Evolutionary conservation across 257 asterid genomes (phyloP).

Genomic region (Echites panduratus): DNA sequence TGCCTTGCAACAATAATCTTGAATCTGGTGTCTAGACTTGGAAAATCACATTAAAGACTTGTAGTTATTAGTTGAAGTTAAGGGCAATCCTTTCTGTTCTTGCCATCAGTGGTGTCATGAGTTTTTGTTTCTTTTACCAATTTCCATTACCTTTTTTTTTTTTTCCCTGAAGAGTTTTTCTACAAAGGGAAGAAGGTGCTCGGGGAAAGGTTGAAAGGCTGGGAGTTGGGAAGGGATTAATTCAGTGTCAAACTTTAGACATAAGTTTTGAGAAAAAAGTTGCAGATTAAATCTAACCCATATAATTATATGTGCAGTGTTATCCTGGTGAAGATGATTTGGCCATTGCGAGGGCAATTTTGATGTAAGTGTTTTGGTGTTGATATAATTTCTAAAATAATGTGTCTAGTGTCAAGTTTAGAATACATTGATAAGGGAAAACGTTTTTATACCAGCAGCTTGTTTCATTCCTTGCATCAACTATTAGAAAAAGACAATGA

Average conservation of each 20-base stretch:
- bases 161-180: not conserved
- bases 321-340: slow-evolving; percentile 98
- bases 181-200: too few relatives aligned
- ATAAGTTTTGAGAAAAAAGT: too few relatives aligned
- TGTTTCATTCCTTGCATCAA: not conserved
- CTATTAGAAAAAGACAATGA: not conserved
- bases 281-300: slow-evolving; percentile 15
- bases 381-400: not conserved
- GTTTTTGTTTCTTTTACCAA: not conserved
- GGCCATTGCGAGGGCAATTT: slow-evolving; percentile 82
- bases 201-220: not conserved
- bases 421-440: not conserved
- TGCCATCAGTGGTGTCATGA: not conserved
- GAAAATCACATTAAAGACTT: not conserved
- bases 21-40: not conserved
- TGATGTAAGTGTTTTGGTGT: slow-evolving; percentile 58
- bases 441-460: not conserved
- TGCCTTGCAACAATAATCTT: not conserved
- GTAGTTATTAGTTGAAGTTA: not conserved
- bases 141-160: not conserved
- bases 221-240: not conserved
- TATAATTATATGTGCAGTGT: slow-evolving; percentile 56
- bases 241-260: not conserved
- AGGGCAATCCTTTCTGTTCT: not conserved
- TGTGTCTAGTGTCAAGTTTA: too few relatives aligned